Conservation (phyloP, 495 filamentous ascomycete genomes). For the Lasiosphaeria miniovina region DNA sequence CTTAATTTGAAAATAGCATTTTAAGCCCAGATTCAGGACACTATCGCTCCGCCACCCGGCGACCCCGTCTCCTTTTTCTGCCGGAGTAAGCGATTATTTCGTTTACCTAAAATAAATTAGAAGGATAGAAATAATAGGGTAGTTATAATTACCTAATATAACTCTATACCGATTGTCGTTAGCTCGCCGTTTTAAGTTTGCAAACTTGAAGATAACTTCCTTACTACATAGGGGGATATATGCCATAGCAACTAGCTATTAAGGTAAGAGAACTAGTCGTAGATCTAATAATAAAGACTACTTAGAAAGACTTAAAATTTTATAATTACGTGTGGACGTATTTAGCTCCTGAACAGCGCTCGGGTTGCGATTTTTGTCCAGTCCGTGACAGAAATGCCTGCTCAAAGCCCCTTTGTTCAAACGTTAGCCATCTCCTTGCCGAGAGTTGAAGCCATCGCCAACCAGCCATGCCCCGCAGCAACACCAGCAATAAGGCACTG, state of each 20-base stretch:
- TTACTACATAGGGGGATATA: neutral
- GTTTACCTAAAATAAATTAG: neutral
- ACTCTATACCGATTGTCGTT: slow-evolving; percentile 2
- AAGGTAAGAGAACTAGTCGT: neutral
- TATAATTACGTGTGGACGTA: too few species aligned
- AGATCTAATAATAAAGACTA: neutral
- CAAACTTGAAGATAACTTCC: neutral
- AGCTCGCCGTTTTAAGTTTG: slow-evolving; percentile 1
- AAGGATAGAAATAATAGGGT: neutral
- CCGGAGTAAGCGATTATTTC: neutral
- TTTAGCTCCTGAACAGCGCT: too few species aligned
- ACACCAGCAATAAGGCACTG: too few species aligned
- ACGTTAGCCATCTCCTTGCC: too few species aligned
- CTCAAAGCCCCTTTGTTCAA: too few species aligned
- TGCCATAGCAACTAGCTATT: neutral
- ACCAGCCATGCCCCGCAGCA: too few species aligned
- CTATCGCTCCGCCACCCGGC: slow-evolving; percentile 1
- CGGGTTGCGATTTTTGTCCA: too few species aligned
- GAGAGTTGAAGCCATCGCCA: too few species aligned
- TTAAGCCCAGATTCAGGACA: neutral
- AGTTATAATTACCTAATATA: slow-evolving; percentile 2
- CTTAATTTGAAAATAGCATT: slow-evolving; percentile 2
- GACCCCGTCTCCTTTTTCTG: neutral
- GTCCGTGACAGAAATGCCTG: too few species aligned
- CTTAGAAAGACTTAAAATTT: neutral